Percentiles rank a stretch among this genome's conserved stretches.
These are phyloP conservation scores for Fraxinus cuspidata DNA, from an alignment of 257 asterid species.

Conservation along the genomic window DNA sequence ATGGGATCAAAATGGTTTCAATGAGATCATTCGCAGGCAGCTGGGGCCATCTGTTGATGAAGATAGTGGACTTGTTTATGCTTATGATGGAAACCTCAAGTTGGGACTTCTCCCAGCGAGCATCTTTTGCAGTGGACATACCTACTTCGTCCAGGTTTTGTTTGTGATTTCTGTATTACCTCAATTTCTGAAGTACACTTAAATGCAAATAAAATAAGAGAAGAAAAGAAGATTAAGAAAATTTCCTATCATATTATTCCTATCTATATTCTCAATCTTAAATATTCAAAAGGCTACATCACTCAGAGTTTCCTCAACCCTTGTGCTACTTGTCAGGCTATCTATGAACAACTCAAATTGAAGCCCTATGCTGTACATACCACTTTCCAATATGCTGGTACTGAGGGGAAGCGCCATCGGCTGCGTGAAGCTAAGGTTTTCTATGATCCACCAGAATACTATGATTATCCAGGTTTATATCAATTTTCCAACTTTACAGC, in stretches of 20 bases:
- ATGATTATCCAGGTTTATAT: constrained; percentile 73
- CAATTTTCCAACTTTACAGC: constrained; percentile 5
- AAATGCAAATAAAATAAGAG: constrained; percentile 2
- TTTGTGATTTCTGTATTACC: not conserved
- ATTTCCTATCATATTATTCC: not conserved
- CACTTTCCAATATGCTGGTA: constrained; percentile 95
- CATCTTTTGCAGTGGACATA: constrained; percentile 97
- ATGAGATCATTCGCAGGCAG: constrained; percentile 74
- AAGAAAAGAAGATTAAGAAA: not conserved
- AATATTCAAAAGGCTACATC: constrained; percentile 15
- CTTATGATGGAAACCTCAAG: constrained; percentile 95
- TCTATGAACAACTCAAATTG: constrained; percentile 80
- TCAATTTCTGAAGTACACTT: not conserved
- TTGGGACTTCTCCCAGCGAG: constrained; percentile 97
- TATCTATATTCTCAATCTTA: constrained; percentile 16
- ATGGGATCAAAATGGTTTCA: constrained; percentile 99
- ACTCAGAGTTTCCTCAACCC: constrained; percentile 13
- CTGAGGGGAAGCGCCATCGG: constrained; percentile 97
- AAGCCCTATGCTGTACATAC: constrained; percentile 97
- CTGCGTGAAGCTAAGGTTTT: constrained; percentile 94
- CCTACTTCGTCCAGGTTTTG: constrained; percentile 92
- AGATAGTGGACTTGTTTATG: constrained; percentile 92
- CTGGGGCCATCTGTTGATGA: constrained; percentile 96
- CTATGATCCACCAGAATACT: constrained; percentile 88
- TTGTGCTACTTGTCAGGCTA: constrained; percentile 54